Evolutionary conservation across 805 yeast genomes (phyloP).

Genomic region (Diddensiella transvaalensis): DNA sequence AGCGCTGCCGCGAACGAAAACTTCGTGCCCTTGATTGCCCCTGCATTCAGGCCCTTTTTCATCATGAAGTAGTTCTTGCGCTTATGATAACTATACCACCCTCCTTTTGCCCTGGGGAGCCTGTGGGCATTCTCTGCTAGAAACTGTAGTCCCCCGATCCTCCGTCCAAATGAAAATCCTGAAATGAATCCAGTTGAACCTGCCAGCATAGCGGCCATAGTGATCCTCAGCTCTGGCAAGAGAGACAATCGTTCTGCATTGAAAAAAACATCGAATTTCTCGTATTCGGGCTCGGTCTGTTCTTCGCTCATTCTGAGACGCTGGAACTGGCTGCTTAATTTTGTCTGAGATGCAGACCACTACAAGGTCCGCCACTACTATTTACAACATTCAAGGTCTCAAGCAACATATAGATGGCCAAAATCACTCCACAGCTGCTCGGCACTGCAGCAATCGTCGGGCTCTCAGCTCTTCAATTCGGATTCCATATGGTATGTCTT

Average conservation of each 20-base stretch:
- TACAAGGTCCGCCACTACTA: too few relatives aligned
- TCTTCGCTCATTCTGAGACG: too few relatives aligned
- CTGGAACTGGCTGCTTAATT: too few relatives aligned
- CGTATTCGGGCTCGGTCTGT: too few relatives aligned
- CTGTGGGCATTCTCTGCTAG: constrained; percentile 81
- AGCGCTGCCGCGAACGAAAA: constrained; percentile 44
- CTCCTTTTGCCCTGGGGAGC: constrained; percentile 70
- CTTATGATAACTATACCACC: constrained; percentile 87
- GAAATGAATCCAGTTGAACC: constrained; percentile 28
- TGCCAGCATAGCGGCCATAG: constrained; percentile 15
- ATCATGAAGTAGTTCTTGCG: constrained; percentile 74
- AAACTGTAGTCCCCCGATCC: constrained; percentile 52
- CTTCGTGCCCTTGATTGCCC: constrained; percentile 42
- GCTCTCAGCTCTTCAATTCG: constrained; percentile 81
- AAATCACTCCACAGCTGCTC: constrained; percentile 8
- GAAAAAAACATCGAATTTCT: not conserved
- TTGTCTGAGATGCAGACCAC: too few relatives aligned
- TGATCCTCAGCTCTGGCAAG: constrained; percentile 17
- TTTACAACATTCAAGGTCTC: too few relatives aligned
- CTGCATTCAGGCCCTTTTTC: constrained; percentile 49
- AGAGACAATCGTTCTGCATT: constrained; percentile 16
- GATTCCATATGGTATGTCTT: constrained; percentile 68
- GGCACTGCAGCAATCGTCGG: constrained; percentile 50
- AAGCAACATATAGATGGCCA: not conserved
- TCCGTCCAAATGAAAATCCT: constrained; percentile 62